A percentile compares a stretch with the other conserved stretches of the same genome.
These are phyloP conservation scores for Cyclocybe cylindracea DNA, from an alignment of 768 basidiomycete species.

Conservation along the genomic window DNA sequence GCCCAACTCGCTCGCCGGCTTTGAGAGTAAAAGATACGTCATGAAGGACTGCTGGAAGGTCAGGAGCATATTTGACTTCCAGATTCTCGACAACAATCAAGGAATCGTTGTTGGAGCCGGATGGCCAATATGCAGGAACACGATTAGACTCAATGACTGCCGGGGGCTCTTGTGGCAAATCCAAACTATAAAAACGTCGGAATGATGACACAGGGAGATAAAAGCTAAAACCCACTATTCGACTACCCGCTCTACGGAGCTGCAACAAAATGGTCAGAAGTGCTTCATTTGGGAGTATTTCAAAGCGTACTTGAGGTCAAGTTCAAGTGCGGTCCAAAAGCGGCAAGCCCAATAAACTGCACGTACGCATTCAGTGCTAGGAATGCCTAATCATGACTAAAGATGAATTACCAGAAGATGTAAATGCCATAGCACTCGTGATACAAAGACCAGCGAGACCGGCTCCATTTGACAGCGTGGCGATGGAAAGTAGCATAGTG, in stretches of 20 bases:
- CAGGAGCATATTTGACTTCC: constrained; percentile 80
- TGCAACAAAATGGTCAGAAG: constrained; percentile 25
- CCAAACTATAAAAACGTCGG: constrained; percentile 38
- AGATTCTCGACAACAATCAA: constrained; percentile 75
- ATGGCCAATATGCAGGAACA: constrained; percentile 93
- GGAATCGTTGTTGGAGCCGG: constrained; percentile 55
- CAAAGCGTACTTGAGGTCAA: constrained; percentile 68
- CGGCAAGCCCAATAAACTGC: constrained; percentile 55
- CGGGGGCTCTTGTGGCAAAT: constrained; percentile 86
- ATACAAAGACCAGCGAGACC: constrained; percentile 76
- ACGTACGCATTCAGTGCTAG: not conserved
- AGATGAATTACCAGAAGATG: constrained; percentile 33
- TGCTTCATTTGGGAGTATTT: not conserved
- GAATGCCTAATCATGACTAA: not conserved
- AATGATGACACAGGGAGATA: not conserved
- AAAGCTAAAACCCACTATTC: constrained; percentile 58
- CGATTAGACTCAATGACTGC: constrained; percentile 70
- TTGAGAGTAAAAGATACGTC: constrained; percentile 69
- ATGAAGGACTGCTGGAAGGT: constrained; percentile 77
- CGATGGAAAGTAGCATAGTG: constrained; percentile 76
- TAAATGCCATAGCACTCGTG: constrained; percentile 64
- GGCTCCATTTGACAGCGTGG: constrained; percentile 51
- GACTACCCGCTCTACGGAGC: constrained; percentile 87
- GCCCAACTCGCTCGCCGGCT: constrained; percentile 73
- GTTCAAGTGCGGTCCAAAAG: constrained; percentile 61